Evolutionary conservation across 371 early-diverging fungal genomes (phyloP).

Genomic region (Gilbertella persicaria): DNA sequence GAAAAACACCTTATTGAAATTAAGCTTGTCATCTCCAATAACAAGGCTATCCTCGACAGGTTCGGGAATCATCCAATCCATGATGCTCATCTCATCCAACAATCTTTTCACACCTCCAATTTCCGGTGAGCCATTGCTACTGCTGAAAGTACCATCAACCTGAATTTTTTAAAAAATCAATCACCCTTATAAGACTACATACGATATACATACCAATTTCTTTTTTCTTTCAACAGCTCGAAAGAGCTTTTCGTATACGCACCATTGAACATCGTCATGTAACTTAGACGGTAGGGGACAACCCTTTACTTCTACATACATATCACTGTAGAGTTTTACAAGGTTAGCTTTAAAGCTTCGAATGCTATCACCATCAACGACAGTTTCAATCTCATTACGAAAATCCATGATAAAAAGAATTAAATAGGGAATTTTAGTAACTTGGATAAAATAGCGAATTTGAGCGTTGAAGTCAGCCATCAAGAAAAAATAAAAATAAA

Average conservation of each 20-base stretch:
- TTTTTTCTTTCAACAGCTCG: not conserved
- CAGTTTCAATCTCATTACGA: not conserved
- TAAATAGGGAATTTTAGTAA: not conserved
- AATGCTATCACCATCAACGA: not conserved
- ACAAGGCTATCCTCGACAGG: not conserved
- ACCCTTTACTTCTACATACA: not conserved
- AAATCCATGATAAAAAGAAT: not conserved
- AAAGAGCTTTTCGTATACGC: not conserved
- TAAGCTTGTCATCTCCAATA: not conserved
- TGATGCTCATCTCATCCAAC: not conserved
- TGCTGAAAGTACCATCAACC: not conserved
- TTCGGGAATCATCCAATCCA: not conserved
- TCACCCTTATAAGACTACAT: not conserved
- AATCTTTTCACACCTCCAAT: not conserved
- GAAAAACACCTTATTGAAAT: not conserved
- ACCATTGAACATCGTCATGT: not conserved
- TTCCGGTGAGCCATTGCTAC: not conserved
- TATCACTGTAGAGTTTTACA: not conserved
- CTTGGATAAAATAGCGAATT: not conserved
- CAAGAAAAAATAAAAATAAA: not conserved
- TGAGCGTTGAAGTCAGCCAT: not conserved
- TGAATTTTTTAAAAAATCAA: not conserved
- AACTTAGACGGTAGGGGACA: not conserved
- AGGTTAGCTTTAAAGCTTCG: not conserved
- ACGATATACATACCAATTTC: not conserved